Evolutionary conservation across 139 green algal genomes (phyloP), one percentile per base, ranked within the genome.

Genomic region (Micromonas pusilla): DNA sequence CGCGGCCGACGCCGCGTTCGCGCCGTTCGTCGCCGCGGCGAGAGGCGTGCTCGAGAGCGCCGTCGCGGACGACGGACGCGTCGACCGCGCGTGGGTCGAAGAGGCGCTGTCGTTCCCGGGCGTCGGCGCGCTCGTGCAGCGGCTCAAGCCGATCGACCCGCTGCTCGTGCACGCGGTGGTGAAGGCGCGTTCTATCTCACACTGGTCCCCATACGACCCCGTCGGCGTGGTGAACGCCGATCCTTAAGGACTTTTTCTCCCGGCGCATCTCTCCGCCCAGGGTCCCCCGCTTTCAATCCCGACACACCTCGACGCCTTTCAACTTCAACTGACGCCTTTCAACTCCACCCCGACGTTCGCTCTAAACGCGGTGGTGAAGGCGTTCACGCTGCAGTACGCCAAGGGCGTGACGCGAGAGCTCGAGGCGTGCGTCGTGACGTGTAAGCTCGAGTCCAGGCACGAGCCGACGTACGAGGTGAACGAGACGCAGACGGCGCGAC

Each of bases 101-200:
- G n/a, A 87, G 39, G 88, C 88, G 4, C 80, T 93, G 54, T 70
- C 54, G n/a, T 81, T 96, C 70, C 91, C 90, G 0, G 60, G 81
- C 28, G 65, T 74, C 70, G 85, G 65, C 37, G 92, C 97, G 85
- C 83, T 97, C 25, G 64, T 92, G 0, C 90, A 93, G 70, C 45
- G 79, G 28, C 86, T 94, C 30, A 34, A 21, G 23, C 25, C 31
- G 13, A 88, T 88, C 20, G 91, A 97, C 82, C 93, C 93, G 0
- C 62, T 82, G 53, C 52, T 39, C 60, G 36, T 79, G 5, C 85
- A 92, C 73, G 37, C 52, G 16, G 91, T 96, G 34, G 88, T 88
- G 1, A 85, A 87, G 26, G 90, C 83, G 34, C 79, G 94, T 1
- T 81, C 88, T n/a, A n/a, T n/a, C n/a, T n/a, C n/a, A n/a, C n/a